phyloP scores from a whole-genome alignment of 495 filamentous ascomycete species.

The Chaetomium fimeti region DNA sequence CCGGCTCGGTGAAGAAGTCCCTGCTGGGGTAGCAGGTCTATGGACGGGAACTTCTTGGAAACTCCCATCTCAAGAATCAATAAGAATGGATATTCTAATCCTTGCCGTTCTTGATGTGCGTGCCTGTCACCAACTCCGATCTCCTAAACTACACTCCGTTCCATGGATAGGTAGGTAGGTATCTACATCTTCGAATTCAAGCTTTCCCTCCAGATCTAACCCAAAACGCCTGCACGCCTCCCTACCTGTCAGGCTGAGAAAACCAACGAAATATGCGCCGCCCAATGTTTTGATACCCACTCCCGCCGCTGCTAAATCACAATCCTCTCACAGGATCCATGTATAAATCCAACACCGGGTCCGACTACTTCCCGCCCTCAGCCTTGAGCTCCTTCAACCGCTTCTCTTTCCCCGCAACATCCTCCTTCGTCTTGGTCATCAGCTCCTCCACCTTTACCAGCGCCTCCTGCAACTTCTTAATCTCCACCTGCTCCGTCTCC shows the following conservation, averaged over 20 bases:
- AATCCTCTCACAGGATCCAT: neutral
- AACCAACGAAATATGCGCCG: slow-evolving; percentile 8
- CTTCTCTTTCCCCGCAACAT: slow-evolving; percentile 60
- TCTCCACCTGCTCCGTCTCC: slow-evolving; percentile 70
- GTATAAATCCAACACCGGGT: neutral
- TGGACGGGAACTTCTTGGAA: slow-evolving; percentile 19
- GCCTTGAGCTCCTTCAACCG: slow-evolving; percentile 47
- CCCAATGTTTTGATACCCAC: neutral
- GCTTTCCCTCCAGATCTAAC: neutral
- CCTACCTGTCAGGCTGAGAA: neutral
- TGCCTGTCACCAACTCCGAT: neutral
- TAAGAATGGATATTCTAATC: neutral
- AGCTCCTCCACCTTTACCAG: slow-evolving; percentile 66
- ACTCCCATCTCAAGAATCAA: slow-evolving; percentile 26
- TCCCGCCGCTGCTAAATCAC: slow-evolving; percentile 1
- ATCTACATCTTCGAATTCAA: neutral
- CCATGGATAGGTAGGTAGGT: neutral
- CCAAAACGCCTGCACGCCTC: slow-evolving; percentile 11
- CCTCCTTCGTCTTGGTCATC: slow-evolving; percentile 60
- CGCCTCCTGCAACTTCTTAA: slow-evolving; percentile 69
- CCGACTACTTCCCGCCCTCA: slow-evolving; percentile 24
- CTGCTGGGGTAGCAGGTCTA: slow-evolving; percentile 25
- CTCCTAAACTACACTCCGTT: neutral
- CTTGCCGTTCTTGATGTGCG: neutral
- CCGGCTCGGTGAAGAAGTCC: slow-evolving; percentile 17